Evolutionary conservation across 2,329 filamentous ascomycete genomes (phyloP).

Genomic region (Aspergillus arachidicola): DNA sequence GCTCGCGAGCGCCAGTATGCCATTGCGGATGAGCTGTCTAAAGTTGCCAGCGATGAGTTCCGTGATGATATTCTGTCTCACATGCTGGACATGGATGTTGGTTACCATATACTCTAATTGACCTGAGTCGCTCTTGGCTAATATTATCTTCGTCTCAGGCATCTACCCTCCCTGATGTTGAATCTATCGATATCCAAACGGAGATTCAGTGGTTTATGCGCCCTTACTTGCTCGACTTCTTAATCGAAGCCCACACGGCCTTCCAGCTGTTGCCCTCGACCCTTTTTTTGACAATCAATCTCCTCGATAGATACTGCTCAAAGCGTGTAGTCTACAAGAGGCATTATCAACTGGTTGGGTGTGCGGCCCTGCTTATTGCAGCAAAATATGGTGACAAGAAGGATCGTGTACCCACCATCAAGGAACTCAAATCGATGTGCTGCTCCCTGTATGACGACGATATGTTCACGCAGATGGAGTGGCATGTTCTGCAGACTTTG

Average conservation of each 20-base stretch:
- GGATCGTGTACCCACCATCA: conserved; percentile 95
- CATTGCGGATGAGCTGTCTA: conserved; percentile 85
- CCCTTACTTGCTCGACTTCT: conserved; percentile 95
- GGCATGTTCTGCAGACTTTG: conserved; percentile 96
- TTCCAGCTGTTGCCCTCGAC: conserved; percentile 94
- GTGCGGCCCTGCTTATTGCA: conserved; percentile 91
- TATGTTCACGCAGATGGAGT: conserved; percentile 99
- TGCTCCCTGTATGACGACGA: conserved; percentile 97
- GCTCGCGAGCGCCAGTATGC: conserved; percentile 83
- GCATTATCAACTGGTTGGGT: conserved; percentile 97
- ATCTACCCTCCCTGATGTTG: conserved; percentile 91
- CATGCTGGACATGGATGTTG: conserved; percentile 89
- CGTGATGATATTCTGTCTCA: conserved; percentile 92
- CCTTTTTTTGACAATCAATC: conserved; percentile 92
- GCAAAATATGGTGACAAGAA: conserved; percentile 99
- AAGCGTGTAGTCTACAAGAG: conserved; percentile 98
- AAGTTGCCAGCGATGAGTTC: conserved; percentile 83
- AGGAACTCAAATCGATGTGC: conserved; percentile 98
- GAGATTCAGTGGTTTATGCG: conserved; percentile 99
- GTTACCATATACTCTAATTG: conserved; percentile 21
- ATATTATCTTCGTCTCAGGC: conserved; percentile 51
- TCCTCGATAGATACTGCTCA: conserved; percentile 96
- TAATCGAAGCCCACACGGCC: conserved; percentile 93
- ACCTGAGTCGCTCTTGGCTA: conserved; percentile 14
- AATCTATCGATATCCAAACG: conserved; percentile 97